These are phyloP conservation scores for Trichoderma simmonsii DNA, from an alignment of 2,329 filamentous ascomycete genomes.

Conservation along the genomic window DNA sequence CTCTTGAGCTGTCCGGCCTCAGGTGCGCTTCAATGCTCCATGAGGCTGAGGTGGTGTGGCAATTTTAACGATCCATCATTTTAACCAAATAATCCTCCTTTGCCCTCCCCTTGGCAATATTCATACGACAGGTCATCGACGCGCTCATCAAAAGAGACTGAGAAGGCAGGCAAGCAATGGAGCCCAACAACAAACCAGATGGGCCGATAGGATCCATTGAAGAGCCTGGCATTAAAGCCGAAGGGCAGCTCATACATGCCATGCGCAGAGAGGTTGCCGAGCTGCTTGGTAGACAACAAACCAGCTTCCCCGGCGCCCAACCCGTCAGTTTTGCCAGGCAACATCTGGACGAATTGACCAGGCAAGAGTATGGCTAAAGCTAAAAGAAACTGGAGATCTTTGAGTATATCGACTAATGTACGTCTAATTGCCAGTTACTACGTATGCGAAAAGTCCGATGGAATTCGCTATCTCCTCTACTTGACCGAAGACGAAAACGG, in stretches of 20 bases:
- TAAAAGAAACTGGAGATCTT: neutral
- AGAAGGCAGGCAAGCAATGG: conserved; percentile 25
- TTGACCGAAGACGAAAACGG: conserved; percentile 63
- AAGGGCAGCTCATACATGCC: conserved; percentile 53
- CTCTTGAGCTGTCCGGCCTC: neutral
- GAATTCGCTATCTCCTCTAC: conserved; percentile 92
- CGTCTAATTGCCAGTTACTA: conserved; percentile 64
- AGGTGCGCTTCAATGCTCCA: neutral
- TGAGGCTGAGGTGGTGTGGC: neutral
- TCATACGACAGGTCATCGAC: neutral
- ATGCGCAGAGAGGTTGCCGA: conserved; percentile 72
- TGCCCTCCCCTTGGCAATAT: neutral
- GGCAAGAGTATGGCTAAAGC: conserved; percentile 59
- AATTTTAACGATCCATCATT: neutral
- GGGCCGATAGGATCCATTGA: conserved; percentile 50
- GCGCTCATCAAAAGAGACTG: neutral
- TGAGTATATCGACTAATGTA: neutral
- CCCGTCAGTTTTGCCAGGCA: conserved; percentile 84
- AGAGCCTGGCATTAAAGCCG: conserved; percentile 63
- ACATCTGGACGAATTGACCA: conserved; percentile 78
- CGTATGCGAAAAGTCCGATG: conserved; percentile 97
- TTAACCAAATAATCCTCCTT: neutral
- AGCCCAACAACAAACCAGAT: conserved; percentile 25
- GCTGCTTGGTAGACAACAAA: conserved; percentile 67
- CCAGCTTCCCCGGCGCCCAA: conserved; percentile 82